Evolutionary conservation across 2,329 filamentous ascomycete genomes (phyloP).

Genomic region (Hypoxylon sp.): DNA sequence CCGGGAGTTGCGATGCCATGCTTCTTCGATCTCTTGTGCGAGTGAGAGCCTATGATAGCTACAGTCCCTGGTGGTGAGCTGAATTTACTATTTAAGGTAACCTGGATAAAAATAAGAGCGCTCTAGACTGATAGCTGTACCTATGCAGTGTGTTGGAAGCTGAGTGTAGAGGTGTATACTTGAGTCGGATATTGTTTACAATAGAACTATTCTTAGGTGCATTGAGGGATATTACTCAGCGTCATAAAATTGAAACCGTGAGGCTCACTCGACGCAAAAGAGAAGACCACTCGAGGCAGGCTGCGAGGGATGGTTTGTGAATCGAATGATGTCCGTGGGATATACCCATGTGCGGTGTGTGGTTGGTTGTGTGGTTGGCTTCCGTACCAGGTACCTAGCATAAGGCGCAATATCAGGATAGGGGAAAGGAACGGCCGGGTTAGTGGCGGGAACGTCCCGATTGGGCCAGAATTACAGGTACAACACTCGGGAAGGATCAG

Average conservation of each 20-base stretch:
- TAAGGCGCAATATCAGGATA: conserved; percentile 17
- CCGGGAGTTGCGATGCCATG: conserved; percentile 73
- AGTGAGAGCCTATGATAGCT: background rate
- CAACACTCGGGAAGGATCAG: conserved; percentile 32
- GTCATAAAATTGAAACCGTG: conserved; percentile 4
- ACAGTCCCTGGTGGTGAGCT: background rate
- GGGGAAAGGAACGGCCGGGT: conserved; percentile 17
- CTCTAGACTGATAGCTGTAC: background rate
- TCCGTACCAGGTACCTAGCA: no score
- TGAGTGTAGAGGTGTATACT: background rate
- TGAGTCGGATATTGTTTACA: background rate
- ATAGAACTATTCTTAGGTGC: background rate
- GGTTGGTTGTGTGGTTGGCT: no score
- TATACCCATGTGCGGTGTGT: conserved; percentile 9
- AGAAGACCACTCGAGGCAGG: conserved; percentile 1
- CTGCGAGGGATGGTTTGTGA: conserved; percentile 14
- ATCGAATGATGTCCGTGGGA: conserved; percentile 12
- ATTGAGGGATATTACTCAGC: background rate
- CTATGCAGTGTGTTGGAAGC: background rate
- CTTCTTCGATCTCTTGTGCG: conserved; percentile 4
- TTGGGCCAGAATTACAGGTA: conserved; percentile 30
- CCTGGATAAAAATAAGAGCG: background rate
- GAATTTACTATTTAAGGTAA: background rate
- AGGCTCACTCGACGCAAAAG: background rate
- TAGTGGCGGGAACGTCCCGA: conserved; percentile 33